Conservation (phyloP, 2,329 filamentous ascomycete genomes). For the Curvularia hawaiiensis region DNA sequence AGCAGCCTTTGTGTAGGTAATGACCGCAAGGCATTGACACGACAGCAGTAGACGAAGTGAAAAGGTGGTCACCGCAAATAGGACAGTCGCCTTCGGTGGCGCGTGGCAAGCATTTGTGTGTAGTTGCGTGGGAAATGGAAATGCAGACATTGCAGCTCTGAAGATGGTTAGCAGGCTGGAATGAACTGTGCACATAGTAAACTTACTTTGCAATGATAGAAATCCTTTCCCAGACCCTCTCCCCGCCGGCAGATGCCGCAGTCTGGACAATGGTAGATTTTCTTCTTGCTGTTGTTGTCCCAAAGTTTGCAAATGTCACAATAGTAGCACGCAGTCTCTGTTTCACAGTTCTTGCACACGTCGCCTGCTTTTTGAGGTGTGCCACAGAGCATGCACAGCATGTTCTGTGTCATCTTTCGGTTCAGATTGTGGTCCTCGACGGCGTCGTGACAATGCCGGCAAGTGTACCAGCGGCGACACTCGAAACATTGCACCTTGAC, state of each 20-base stretch:
- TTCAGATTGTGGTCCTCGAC: conserved; percentile 79
- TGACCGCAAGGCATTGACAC: conserved; percentile 97
- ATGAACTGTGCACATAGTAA: conserved; percentile 11
- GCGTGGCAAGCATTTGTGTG: conserved; percentile 92
- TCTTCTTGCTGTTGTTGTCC: conserved; percentile 90
- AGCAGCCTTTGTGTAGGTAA: conserved; percentile 90
- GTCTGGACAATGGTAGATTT: conserved; percentile 94
- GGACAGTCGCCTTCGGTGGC: conserved; percentile 83
- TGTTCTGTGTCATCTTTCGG: conserved; percentile 84
- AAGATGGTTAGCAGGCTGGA: conserved; percentile 29
- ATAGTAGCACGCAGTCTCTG: conserved; percentile 84
- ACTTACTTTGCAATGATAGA: conserved; percentile 92
- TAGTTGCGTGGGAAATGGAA: conserved; percentile 80
- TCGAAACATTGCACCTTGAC: conserved; percentile 93
- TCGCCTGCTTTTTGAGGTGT: conserved; percentile 83
- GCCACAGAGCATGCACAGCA: conserved; percentile 96
- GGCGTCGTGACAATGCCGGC: conserved; percentile 90
- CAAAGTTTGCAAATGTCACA: conserved; percentile 95
- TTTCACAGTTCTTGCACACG: conserved; percentile 76
- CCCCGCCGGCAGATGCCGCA: conserved; percentile 95
- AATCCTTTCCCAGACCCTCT: conserved; percentile 91
- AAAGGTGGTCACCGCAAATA: conserved; percentile 96
- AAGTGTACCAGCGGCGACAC: conserved; percentile 92
- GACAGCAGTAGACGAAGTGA: conserved; percentile 84
- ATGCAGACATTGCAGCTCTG: conserved; percentile 84